phyloP scores from a whole-genome alignment of 2,329 filamentous ascomycete genomes.

The Fusarium nelsonii region DNA sequence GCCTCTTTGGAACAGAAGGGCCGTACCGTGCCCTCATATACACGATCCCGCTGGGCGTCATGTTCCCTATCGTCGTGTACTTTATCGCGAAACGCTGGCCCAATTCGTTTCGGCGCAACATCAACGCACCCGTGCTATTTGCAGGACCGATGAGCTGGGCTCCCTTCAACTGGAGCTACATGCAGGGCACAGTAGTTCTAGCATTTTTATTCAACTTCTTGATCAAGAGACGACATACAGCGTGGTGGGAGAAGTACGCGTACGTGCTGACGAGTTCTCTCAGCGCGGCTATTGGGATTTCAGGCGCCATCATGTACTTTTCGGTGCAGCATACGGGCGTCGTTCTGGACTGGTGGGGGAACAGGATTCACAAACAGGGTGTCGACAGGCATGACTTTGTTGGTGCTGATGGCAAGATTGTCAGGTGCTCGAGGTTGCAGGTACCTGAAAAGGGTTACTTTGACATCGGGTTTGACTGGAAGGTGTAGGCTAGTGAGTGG shows the following conservation, averaged over 20 bases:
- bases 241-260: conserved; percentile 49
- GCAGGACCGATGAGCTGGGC: conserved; percentile 45
- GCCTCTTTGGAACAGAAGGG: conserved; percentile 63
- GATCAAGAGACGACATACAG: conserved; percentile 42
- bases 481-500: conserved; percentile 5
- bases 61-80: conserved; percentile 41
- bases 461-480: conserved; percentile 35
- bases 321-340: conserved; percentile 38
- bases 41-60: conserved; percentile 32
- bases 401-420: conserved; percentile 11
- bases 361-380: conserved; percentile 32
- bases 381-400: conserved; percentile 43
- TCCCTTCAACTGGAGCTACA: conserved; percentile 47
- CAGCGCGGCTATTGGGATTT: conserved; percentile 46
- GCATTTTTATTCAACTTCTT: conserved; percentile 47
- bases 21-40: conserved; percentile 41
- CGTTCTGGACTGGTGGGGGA: conserved; percentile 46
- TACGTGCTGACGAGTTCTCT: conserved; percentile 48
- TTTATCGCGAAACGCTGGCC: conserved; percentile 37
- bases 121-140: conserved; percentile 45
- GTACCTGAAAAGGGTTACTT: conserved; percentile 41
- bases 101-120: conserved; percentile 37
- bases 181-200: conserved; percentile 43
- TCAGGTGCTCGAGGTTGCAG: conserved; percentile 39
- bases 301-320: conserved; percentile 48